Evolutionary conservation across 495 filamentous ascomycete species (phyloP).

Genomic region (Daldinia decipiens): DNA sequence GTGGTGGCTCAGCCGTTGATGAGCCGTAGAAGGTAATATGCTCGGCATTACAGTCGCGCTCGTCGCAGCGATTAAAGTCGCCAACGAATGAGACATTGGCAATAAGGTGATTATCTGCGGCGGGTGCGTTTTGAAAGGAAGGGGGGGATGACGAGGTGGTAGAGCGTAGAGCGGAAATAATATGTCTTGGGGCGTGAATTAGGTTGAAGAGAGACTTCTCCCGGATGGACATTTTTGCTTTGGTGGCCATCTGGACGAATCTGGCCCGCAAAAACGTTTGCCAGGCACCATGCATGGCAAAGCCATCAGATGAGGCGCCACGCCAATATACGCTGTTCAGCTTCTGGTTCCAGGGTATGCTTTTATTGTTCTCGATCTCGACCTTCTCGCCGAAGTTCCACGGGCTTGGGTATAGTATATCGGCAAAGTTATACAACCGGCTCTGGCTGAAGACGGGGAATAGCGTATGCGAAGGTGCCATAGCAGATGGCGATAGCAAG

Average conservation of each 20-base stretch:
- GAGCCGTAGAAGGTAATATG: conserved; percentile 64
- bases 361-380: conserved; percentile 63
- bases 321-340: conserved; percentile 70
- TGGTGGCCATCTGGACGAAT: conserved; percentile 68
- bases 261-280: conserved; percentile 64
- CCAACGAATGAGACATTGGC: conserved; percentile 52
- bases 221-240: conserved; percentile 42
- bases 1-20: conserved; percentile 59
- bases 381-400: conserved; percentile 70
- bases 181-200: conserved; percentile 13
- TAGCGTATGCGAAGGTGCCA: conserved; percentile 69
- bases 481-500: conserved; percentile 69
- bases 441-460: conserved; percentile 80
- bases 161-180: conserved; percentile 7
- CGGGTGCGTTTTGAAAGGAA: not conserved
- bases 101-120: conserved; percentile 17
- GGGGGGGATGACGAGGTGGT: conserved; percentile 1
- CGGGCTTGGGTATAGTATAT: conserved; percentile 77
- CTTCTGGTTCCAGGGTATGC: conserved; percentile 63
- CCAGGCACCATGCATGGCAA: conserved; percentile 50
- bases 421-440: conserved; percentile 68
- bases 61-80: conserved; percentile 61
- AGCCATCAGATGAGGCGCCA: conserved; percentile 57
- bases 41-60: conserved; percentile 50
- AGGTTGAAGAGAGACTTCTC: conserved; percentile 30